phyloP scores from a whole-genome alignment of 2,329 filamentous ascomycete genomes.

The Ambrosiella xylebori region DNA sequence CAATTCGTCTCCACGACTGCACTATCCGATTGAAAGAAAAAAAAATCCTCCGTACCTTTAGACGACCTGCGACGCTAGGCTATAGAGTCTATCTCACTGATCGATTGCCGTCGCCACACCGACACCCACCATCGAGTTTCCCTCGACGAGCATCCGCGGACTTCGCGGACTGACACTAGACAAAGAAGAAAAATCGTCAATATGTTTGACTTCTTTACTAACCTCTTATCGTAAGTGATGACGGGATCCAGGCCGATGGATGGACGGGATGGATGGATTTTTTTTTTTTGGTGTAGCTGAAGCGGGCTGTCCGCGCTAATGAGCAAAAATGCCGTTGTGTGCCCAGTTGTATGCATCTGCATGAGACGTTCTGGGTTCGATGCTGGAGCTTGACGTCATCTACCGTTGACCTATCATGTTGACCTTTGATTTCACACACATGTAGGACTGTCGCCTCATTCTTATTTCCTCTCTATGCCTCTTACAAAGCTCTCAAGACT shows the following conservation, averaged over 20 bases:
- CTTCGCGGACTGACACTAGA: neutral
- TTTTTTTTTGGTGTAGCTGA: too few species aligned
- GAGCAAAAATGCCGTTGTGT: conserved; percentile 5
- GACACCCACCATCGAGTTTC: conserved; percentile 2
- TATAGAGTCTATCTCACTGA: too few species aligned
- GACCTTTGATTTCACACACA: neutral
- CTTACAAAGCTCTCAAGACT: conserved; percentile 92
- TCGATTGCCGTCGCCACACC: neutral
- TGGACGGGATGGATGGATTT: neutral
- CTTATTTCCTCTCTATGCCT: conserved; percentile 88
- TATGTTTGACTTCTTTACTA: conserved; percentile 66
- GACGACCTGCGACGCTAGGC: neutral
- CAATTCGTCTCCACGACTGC: too few species aligned
- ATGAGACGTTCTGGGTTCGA: neutral
- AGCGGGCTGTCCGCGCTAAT: too few species aligned
- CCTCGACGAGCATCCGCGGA: neutral
- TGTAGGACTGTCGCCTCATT: conserved; percentile 68
- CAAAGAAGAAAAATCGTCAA: neutral
- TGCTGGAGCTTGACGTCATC: neutral
- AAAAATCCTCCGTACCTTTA: neutral
- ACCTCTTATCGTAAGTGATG: conserved; percentile 58
- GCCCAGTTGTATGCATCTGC: conserved; percentile 14
- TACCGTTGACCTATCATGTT: neutral
- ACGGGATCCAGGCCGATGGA: neutral
- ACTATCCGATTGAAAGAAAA: too few species aligned